Evolutionary conservation across 805 yeast genomes (phyloP).

Genomic region (Ogataea kodamae): DNA sequence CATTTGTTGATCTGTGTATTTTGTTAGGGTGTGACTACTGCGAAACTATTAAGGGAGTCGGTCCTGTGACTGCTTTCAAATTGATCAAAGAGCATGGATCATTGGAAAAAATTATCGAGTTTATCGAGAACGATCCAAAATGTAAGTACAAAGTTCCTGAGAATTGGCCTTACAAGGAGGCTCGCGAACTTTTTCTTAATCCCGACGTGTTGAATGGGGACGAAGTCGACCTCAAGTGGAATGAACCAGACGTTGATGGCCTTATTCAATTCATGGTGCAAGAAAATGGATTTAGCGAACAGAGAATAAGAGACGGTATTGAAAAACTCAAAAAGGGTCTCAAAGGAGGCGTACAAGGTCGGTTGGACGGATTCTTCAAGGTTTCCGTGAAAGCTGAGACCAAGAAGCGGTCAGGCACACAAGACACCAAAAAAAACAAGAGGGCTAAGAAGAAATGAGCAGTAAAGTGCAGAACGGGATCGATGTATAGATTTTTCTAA

Average conservation of each 20-base stretch:
- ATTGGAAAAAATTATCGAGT: slow-evolving; percentile 72
- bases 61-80: slow-evolving; percentile 91
- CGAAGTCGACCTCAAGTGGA: slow-evolving; percentile 76
- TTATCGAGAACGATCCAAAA: slow-evolving; percentile 52
- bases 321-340: slow-evolving; percentile 79
- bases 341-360: slow-evolving; percentile 83
- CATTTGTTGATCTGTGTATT: slow-evolving; percentile 89
- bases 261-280: slow-evolving; percentile 77
- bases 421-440: slow-evolving; percentile 23
- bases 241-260: slow-evolving; percentile 82
- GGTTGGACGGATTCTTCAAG: slow-evolving; percentile 88
- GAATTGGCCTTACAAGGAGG: slow-evolving; percentile 89
- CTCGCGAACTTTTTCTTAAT: slow-evolving; percentile 72
- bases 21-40: slow-evolving; percentile 96
- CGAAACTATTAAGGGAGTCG: slow-evolving; percentile 91
- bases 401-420: slow-evolving; percentile 35
- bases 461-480: not conserved
- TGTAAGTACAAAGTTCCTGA: slow-evolving; percentile 84
- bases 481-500: too few relatives aligned
- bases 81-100: slow-evolving; percentile 81
- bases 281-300: slow-evolving; percentile 91
- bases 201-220: slow-evolving; percentile 74
- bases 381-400: slow-evolving; percentile 51
- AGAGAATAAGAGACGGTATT: slow-evolving; percentile 83
- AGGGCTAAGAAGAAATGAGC: slow-evolving; percentile 16